Conservation (phyloP, 106 monocot species). For the Hemerocallis citrina region DNA sequence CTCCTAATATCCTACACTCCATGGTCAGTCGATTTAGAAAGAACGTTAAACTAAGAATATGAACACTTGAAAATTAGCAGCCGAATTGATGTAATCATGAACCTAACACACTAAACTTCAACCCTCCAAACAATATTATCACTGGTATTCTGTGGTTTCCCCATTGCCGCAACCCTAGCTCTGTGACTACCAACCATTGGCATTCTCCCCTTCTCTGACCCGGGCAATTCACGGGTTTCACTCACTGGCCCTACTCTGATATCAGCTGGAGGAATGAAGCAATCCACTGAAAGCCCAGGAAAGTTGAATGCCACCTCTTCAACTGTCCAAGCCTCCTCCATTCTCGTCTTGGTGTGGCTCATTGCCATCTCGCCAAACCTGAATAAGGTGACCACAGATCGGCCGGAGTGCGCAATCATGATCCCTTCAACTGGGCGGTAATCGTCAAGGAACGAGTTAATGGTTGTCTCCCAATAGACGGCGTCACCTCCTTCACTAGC, state of each 20-base stretch:
- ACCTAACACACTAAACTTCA: conserved; percentile 10
- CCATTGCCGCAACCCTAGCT: neutral
- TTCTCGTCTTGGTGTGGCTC: conserved; percentile 15
- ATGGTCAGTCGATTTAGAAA: conserved; percentile 15
- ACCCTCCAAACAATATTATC: neutral
- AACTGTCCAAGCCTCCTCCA: conserved; percentile 9
- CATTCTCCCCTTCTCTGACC: neutral
- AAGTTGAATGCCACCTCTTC: conserved; percentile 15
- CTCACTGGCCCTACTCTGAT: conserved; percentile 47
- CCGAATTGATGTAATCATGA: conserved; percentile 24
- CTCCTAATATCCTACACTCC: neutral
- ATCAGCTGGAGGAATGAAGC: conserved; percentile 15
- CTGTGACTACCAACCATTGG: neutral
- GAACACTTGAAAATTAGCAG: conserved; percentile 15
- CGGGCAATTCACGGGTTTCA: conserved; percentile 23
- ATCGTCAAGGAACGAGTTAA: conserved; percentile 9
- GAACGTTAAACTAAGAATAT: conserved; percentile 16
- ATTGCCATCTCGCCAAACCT: conserved; percentile 11
- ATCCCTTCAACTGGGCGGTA: conserved; percentile 7
- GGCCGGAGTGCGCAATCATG: conserved; percentile 14
- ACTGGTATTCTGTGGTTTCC: neutral
- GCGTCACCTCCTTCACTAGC: conserved; percentile 1
- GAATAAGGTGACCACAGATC: conserved; percentile 9
- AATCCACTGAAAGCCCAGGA: conserved; percentile 7
- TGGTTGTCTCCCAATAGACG: conserved; percentile 16